Evolutionary conservation across 345 rosid species (phyloP).

Genomic region (Ricinus communis): DNA sequence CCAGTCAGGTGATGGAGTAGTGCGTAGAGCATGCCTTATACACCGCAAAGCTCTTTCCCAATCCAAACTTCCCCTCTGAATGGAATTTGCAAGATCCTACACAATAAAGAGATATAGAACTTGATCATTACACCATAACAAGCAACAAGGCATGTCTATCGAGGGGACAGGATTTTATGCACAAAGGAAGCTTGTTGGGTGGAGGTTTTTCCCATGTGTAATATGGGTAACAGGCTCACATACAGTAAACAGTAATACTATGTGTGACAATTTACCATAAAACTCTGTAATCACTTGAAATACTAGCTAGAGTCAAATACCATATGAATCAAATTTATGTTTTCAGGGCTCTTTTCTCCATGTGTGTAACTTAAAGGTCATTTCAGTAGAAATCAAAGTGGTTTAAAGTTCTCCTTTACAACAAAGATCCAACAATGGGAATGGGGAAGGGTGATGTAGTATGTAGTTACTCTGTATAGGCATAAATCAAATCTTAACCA

Average conservation of each 20-base stretch:
- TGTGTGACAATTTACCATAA: background rate
- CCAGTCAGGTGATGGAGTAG: slow-evolving; percentile 99
- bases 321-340: background rate
- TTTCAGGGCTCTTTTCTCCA: background rate
- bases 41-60: slow-evolving; percentile 99
- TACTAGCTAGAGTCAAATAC: background rate
- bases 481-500: too few relatives aligned
- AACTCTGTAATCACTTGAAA: background rate
- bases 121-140: background rate
- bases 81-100: slow-evolving; percentile 88
- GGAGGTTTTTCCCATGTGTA: background rate
- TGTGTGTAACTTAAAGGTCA: background rate
- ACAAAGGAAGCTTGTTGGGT: background rate
- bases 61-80: slow-evolving; percentile 92
- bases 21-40: slow-evolving; percentile 87
- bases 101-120: slow-evolving; percentile 13
- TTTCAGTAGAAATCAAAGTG: background rate
- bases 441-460: background rate
- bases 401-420: background rate
- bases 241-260: background rate
- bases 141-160: background rate
- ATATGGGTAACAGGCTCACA: background rate
- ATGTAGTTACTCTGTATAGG: too few relatives aligned
- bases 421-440: background rate
- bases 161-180: background rate